Percentiles rank a stretch among this genome's conserved stretches.
These are phyloP conservation scores for Solidago caesia DNA, from an alignment of 129 eudicot species.

Conservation along the genomic window DNA sequence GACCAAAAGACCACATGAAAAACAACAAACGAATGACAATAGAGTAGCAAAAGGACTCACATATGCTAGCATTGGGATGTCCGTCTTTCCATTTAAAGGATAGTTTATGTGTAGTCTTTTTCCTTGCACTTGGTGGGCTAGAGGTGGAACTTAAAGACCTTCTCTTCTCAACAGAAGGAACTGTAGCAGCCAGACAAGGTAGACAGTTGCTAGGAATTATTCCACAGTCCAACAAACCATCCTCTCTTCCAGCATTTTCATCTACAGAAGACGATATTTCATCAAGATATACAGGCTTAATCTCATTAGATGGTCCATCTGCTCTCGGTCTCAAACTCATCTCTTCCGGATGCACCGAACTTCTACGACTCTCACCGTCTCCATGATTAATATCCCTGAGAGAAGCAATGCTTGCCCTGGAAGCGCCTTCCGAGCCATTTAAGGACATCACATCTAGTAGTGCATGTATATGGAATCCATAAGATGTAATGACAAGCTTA, in stretches of 20 bases:
- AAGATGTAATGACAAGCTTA: not conserved
- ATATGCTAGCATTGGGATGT: constrained; percentile 49
- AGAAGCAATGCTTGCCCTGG: constrained; percentile 51
- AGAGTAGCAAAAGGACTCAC: constrained; percentile 40
- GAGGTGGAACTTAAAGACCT: constrained; percentile 50
- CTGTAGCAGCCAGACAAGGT: constrained; percentile 87
- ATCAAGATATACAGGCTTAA: constrained; percentile 54
- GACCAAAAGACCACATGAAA: not conserved
- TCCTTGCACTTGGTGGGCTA: constrained; percentile 67
- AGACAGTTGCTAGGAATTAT: constrained; percentile 73
- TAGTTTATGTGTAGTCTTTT: constrained; percentile 59
- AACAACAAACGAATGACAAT: not conserved
- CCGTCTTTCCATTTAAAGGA: constrained; percentile 92
- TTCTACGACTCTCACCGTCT: constrained; percentile 30
- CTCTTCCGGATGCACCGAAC: constrained; percentile 32
- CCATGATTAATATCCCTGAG: constrained; percentile 35
- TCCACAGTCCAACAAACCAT: constrained; percentile 72
- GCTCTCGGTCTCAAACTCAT: constrained; percentile 35
- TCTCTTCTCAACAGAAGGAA: constrained; percentile 70
- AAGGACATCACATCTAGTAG: constrained; percentile 54
- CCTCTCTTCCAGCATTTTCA: constrained; percentile 51
- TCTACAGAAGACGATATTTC: constrained; percentile 64
- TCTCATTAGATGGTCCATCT: constrained; percentile 41
- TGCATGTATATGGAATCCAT: not conserved
- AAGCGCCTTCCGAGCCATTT: constrained; percentile 56